These are phyloP conservation scores for Cordyceps tenuipes DNA, from an alignment of 2,329 filamentous ascomycete species.

Conservation along the genomic window DNA sequence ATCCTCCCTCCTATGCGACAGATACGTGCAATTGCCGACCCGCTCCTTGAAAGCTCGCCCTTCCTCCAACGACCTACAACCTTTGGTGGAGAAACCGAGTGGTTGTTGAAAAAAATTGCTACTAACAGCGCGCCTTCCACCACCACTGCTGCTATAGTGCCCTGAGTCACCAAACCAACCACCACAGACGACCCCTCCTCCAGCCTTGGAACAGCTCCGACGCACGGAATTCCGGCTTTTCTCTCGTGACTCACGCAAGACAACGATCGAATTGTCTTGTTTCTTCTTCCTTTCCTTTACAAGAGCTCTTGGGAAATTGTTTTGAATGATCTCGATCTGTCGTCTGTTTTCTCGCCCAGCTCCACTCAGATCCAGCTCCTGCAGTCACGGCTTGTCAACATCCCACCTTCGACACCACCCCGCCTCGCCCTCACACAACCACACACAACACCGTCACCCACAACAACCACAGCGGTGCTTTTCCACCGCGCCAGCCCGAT, in stretches of 20 bases:
- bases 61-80: neutral
- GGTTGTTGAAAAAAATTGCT: neutral
- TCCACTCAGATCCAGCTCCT: constrained; percentile 1
- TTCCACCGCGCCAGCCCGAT: constrained; percentile 21
- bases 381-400: constrained; percentile 3
- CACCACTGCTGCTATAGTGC: neutral
- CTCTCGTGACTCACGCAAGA: constrained; percentile 7
- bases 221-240: neutral
- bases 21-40: neutral
- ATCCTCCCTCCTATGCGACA: neutral
- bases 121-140: constrained; percentile 2
- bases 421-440: constrained; percentile 2
- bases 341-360: neutral
- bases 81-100: constrained; percentile 1
- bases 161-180: constrained; percentile 7
- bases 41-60: neutral
- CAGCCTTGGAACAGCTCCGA: neutral
- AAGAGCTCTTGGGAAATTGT: neutral
- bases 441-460: neutral
- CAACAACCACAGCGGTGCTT: constrained; percentile 19
- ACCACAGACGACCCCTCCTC: constrained; percentile 7
- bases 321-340: constrained; percentile 9
- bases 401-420: constrained; percentile 5
- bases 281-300: neutral
- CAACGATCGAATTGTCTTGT: neutral